Conservation (phyloP, 441 rosid species). For the Pelargonium myrrhifolium region DNA sequence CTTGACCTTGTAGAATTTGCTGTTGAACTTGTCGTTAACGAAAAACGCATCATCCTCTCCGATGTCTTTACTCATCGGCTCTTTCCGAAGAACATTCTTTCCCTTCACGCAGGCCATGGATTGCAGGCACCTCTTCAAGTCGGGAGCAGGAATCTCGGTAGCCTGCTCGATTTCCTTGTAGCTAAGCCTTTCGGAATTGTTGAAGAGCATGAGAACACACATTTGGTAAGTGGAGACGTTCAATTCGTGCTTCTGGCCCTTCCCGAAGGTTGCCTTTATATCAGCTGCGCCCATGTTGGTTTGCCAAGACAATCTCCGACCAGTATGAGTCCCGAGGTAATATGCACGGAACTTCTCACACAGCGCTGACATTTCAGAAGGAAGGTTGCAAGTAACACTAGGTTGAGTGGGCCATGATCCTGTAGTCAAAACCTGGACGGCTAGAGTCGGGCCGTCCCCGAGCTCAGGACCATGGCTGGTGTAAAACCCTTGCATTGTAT, state of each 20-base stretch:
- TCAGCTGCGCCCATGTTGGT: conserved; percentile 98
- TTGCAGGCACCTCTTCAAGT: conserved; percentile 85
- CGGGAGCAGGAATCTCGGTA: conserved; percentile 75
- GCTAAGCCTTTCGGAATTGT: conserved; percentile 71
- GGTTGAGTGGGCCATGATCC: conserved; percentile 97
- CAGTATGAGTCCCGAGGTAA: conserved; percentile 92
- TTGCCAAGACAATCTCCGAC: conserved; percentile 91
- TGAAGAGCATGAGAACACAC: conserved; percentile 87
- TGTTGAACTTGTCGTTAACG: conserved; percentile 79
- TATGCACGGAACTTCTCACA: conserved; percentile 87
- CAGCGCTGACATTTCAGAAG: conserved; percentile 70
- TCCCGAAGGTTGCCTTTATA: conserved; percentile 73
- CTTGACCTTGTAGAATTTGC: conserved; percentile 93
- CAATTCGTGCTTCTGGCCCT: conserved; percentile 92
- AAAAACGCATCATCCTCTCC: conserved; percentile 76
- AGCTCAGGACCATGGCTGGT: conserved; percentile 57
- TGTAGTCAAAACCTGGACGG: conserved; percentile 87
- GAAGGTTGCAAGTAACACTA: conserved; percentile 69
- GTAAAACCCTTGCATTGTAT: conserved; percentile 77
- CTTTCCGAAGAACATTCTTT: conserved; percentile 79
- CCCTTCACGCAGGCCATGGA: conserved; percentile 91
- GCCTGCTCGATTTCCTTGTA: conserved; percentile 93
- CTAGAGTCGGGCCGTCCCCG: conserved; percentile 73
- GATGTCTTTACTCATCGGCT: conserved; percentile 93
- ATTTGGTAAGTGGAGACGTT: conserved; percentile 94